Base-by-base conservation (phyloP, 306 rosid species). In the Cucurbita argyrosperma region DNA sequence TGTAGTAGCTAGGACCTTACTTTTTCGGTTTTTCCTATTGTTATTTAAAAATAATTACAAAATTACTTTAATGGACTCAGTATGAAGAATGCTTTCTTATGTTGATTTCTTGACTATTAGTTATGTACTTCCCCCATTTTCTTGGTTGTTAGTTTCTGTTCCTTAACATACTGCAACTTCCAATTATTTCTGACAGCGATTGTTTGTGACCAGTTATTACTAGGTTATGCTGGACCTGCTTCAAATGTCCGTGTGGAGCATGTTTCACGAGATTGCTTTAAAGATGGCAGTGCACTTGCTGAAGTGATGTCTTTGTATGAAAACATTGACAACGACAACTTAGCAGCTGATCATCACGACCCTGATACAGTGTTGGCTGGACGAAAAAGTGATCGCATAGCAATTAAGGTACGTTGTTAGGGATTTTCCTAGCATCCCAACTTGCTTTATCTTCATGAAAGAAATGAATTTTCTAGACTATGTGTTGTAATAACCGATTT, bases 181-280 rank as follows among this genome's bases (percentile, higher is more conserved):
- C 57, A 53, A 68, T 6, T 16, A 21, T 68, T 68, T 37, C 58
- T 69, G 42, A 69, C 49, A 57, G 71, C 42, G 71, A 71, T 65
- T 74, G 76, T 60, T 54, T 81, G 69, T 78, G 75, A 14, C 76
- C 83, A 94, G 98, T 73, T 90, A 77, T 79, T 94, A 69, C 68
- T 87, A 74, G 90, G 82, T 67, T 90, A 85, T 90, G 89, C 98
- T 74, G 98, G 98, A 78, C 96, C 98, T 72, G 89, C 94, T 69
- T 90, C 96, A 68, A 86, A 89, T 79, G 92, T 88, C 26, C 96
- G 97, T 0, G 80, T 89, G 58, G 98, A 94, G 85, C 96, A 8
- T 74, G 84, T 75, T 69, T 89, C 90, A 6, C 84, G 80, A 78
- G 90, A 86, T 51, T 83, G 94, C 80, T 89, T 93, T 66, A 74